Conservation (phyloP, 1,284 basidiomycete species). For the Flammula alnicola region DNA sequence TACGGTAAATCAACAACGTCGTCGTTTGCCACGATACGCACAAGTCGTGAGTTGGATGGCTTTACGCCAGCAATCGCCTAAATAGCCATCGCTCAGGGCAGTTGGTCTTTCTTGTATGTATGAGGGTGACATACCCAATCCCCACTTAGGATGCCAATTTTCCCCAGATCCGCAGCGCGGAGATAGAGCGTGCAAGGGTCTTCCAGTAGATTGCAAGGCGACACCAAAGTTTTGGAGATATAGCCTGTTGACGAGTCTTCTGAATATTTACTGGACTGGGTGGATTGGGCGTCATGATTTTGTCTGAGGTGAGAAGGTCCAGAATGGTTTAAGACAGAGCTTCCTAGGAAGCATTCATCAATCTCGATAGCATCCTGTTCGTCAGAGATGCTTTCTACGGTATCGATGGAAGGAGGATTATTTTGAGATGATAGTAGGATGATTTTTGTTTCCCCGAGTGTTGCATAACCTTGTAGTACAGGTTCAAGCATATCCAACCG, state of each 20-base stretch:
- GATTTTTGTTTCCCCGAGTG: conserved; percentile 57
- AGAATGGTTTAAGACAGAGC: conserved; percentile 41
- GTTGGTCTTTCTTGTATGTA: background rate
- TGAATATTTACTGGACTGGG: conserved; percentile 11
- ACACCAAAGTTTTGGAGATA: conserved; percentile 36
- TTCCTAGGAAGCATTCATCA: conserved; percentile 72
- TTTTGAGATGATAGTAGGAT: conserved; percentile 47
- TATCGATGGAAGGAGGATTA: conserved; percentile 22
- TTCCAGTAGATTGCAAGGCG: conserved; percentile 35
- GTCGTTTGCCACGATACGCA: conserved; percentile 47
- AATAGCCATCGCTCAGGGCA: conserved; percentile 13
- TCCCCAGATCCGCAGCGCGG: conserved; percentile 66
- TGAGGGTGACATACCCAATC: conserved; percentile 75
- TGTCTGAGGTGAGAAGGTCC: conserved; percentile 17
- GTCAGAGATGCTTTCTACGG: conserved; percentile 22
- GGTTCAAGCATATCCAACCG: conserved; percentile 66
- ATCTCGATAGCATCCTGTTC: conserved; percentile 61
- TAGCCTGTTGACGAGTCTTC: conserved; percentile 8
- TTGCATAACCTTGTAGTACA: conserved; percentile 70
- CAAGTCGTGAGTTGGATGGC: conserved; percentile 49
- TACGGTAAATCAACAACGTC: conserved; percentile 17
- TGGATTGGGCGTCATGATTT: conserved; percentile 16
- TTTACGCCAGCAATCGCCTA: conserved; percentile 39
- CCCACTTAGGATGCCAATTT: conserved; percentile 79
- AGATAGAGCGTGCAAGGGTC: conserved; percentile 61